Conservation (phyloP, 1,139 yeast species). For the Pichia sp. region DNA sequence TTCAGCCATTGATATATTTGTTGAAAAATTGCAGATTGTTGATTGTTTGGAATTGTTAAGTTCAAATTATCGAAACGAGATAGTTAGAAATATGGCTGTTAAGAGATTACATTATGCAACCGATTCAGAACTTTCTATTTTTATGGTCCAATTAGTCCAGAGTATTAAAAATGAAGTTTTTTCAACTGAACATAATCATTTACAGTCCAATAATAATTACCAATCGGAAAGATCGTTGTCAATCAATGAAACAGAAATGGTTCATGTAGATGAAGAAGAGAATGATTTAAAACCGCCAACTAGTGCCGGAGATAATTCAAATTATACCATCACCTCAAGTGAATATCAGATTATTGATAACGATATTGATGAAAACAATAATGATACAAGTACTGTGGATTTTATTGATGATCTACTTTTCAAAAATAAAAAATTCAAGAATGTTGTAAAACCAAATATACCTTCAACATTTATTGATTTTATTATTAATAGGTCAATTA, state of each 20-base stretch:
- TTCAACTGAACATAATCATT: neutral
- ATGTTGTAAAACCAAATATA: constrained; percentile 20
- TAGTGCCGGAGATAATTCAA: constrained; percentile 9
- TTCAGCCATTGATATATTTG: constrained; percentile 18
- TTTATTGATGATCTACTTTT: constrained; percentile 18
- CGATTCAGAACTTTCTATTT: constrained; percentile 73
- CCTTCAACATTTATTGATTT: constrained; percentile 70
- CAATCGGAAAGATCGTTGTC: constrained; percentile 10
- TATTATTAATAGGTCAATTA: constrained; percentile 64
- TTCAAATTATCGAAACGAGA: constrained; percentile 51
- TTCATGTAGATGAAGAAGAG: constrained; percentile 20
- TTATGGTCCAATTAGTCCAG: constrained; percentile 84
- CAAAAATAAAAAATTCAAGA: constrained; percentile 16
- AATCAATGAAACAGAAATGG: neutral
- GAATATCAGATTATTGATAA: constrained; percentile 40
- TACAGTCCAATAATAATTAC: constrained; percentile 5
- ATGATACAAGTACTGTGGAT: constrained; percentile 6
- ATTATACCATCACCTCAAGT: constrained; percentile 28
- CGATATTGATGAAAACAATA: constrained; percentile 20
- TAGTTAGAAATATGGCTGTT: constrained; percentile 81
- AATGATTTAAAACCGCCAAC: constrained; percentile 8
- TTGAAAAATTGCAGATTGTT: constrained; percentile 55
- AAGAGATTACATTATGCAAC: constrained; percentile 72
- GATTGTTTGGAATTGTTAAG: constrained; percentile 89
- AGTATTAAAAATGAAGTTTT: constrained; percentile 70